Evolutionary conservation across 208 protist genomes (phyloP).

Genomic region (Crithidia expoeki): DNA sequence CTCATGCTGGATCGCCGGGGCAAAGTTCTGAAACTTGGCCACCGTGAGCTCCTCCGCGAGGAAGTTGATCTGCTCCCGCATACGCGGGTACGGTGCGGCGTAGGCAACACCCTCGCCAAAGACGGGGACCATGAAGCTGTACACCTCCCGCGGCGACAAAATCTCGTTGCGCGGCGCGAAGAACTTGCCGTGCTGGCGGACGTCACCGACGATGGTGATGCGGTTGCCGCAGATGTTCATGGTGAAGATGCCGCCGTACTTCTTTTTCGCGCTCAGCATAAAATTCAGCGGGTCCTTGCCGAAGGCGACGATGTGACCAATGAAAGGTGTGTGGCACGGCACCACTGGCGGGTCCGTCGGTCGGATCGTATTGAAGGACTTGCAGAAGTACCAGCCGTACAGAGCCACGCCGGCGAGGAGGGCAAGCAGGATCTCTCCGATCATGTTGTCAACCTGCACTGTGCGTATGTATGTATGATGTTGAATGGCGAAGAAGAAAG

Average conservation of each 20-base stretch:
- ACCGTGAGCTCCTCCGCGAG: conserved; percentile 85
- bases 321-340: conserved; percentile 57
- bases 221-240: conserved; percentile 86
- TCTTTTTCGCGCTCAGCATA: conserved; percentile 60
- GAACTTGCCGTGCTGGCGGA: conserved; percentile 79
- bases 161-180: conserved; percentile 86
- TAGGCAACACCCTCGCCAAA: conserved; percentile 89
- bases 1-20: conserved; percentile 86
- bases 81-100: conserved; percentile 76
- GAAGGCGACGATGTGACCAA: conserved; percentile 79
- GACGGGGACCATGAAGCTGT: conserved; percentile 86
- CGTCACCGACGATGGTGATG: conserved; percentile 79
- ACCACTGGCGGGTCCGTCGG: conserved; percentile 78
- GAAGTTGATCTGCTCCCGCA: conserved; percentile 90
- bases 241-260: conserved; percentile 77
- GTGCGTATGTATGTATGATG: conserved; percentile 8
- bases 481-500: conserved; percentile 3
- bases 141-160: conserved; percentile 84
- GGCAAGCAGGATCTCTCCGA: conserved; percentile 57
- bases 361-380: conserved; percentile 81
- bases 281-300: conserved; percentile 74
- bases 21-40: conserved; percentile 88
- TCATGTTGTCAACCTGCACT: conserved; percentile 42
- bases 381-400: conserved; percentile 81
- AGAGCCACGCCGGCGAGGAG: conserved; percentile 50